Evolutionary conservation across 345 rosid genomes (phyloP).

Genomic region (Toxicodendron radicans): DNA sequence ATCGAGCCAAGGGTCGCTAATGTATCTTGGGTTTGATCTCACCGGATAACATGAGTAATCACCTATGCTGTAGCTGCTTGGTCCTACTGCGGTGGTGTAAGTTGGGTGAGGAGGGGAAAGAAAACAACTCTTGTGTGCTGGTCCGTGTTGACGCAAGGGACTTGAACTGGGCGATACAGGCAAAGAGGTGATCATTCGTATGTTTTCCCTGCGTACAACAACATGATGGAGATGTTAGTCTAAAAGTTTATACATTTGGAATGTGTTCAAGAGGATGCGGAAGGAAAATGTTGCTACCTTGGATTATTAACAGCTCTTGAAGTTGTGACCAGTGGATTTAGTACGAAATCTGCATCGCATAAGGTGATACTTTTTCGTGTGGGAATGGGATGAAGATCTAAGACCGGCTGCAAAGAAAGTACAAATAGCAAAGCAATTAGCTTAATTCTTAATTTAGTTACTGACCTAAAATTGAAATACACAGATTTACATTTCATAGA

Average conservation of each 20-base stretch:
- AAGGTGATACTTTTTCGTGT: constrained; percentile 40
- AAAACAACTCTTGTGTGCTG: constrained; percentile 62
- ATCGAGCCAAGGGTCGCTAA: constrained; percentile 46
- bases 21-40: constrained; percentile 38
- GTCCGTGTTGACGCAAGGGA: constrained; percentile 67
- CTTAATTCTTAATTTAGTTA: neutral
- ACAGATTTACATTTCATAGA: neutral
- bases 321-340: constrained; percentile 36
- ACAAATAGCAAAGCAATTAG: constrained; percentile 20
- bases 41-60: constrained; percentile 53
- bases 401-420: constrained; percentile 54
- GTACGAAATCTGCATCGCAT: constrained; percentile 49
- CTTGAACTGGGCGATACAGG: constrained; percentile 95
- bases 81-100: constrained; percentile 46
- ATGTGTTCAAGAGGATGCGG: neutral
- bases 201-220: constrained; percentile 56
- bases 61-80: constrained; percentile 45
- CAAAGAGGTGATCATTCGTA: constrained; percentile 67
- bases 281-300: constrained; percentile 41
- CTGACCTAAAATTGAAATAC: neutral
- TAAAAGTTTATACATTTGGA: neutral
- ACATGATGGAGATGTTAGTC: constrained; percentile 8
- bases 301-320: constrained; percentile 50
- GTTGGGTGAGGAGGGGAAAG: constrained; percentile 86
- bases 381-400: constrained; percentile 57